A percentile compares a stretch with the other conserved stretches of the same genome.
phyloP scores from a whole-genome alignment of 768 basidiomycete species.

The Tricholoma bakamatsutake region DNA sequence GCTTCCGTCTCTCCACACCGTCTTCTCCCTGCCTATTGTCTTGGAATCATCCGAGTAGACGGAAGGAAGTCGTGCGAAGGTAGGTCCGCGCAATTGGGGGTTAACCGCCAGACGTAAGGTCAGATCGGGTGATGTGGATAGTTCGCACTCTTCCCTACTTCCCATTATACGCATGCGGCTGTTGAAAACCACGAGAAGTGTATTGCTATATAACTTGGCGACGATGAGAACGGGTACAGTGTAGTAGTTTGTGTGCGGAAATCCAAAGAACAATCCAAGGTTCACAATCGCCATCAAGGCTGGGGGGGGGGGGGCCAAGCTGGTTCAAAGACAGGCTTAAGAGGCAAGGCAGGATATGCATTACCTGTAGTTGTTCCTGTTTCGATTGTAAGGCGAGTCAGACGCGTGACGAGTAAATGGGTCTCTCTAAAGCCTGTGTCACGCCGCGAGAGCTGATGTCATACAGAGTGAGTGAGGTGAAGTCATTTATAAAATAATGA shows the following conservation, averaged over 20 bases:
- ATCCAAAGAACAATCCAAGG: conserved; percentile 21
- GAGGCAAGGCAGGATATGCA: neutral
- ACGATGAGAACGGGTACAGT: conserved; percentile 19
- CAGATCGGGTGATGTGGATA: conserved; percentile 3
- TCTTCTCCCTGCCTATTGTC: neutral
- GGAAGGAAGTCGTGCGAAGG: conserved; percentile 6
- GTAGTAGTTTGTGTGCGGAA: conserved; percentile 20
- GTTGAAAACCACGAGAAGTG: conserved; percentile 25
- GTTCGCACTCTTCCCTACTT: conserved; percentile 13
- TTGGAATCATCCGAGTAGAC: conserved; percentile 5
- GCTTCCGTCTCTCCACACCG: neutral
- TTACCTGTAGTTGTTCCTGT: conserved; percentile 23
- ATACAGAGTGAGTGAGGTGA: neutral
- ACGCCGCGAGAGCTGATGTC: conserved; percentile 13
- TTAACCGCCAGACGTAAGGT: neutral
- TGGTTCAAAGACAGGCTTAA: neutral
- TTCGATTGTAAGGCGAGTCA: conserved; percentile 23
- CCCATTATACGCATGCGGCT: conserved; percentile 20
- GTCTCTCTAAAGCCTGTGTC: conserved; percentile 21
- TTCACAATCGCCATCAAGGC: conserved; percentile 22
- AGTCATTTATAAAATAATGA: neutral
- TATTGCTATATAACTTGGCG: conserved; percentile 26
- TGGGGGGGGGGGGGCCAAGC: conserved; percentile 4
- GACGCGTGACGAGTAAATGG: conserved; percentile 15
- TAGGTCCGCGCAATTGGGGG: conserved; percentile 3